Base-by-base conservation (phyloP, 768 basidiomycete species). In the Hericium rajendrae region DNA sequence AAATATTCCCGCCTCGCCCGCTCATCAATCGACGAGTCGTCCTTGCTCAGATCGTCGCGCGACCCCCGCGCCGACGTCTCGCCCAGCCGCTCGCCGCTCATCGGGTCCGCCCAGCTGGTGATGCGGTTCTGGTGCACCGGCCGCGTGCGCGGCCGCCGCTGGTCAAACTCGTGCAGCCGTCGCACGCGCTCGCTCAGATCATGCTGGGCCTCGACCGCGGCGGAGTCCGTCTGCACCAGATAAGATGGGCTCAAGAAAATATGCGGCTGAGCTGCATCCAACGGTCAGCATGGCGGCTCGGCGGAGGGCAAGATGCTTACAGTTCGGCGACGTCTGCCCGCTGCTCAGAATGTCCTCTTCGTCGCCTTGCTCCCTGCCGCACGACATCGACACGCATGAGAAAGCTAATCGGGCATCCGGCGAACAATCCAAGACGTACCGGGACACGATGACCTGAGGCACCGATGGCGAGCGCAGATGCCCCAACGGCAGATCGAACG, bases 291-390 rank as follows among this genome's bases (percentile, higher is more conserved):
- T 4, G 28, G 28, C 28, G 28, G 28, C 28, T 32, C 4, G 28
- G 28, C 28, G 28, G 28, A 32, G 28, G 28, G 8, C 28, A 8
- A 32, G 28, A 32, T 8, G 20, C 78, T 64, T 67, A 85, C 87
- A 83, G 59, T 79, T 72, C 6, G 88, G 86, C 24, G 88, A 91
- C 1, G 77, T 80, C 65, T 88, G 88, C 0, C 86, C 87, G 64
- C 88, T 90, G 67, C 88, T 90, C 52, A 86, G 69, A n/a, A 84
- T 70, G 13, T 86, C 83, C 13, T 86, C 86, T 18, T 81, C 80
- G 11, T 87, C 85, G 8, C 66, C 69, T 57, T 64, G 64, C 46
- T 57, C 56, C 53, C 69, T 68, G 50, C 55, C 28, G 28, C 28
- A 32, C 28, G 28, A 32, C 4, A 32, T 32, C 28, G 28, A 4